Conservation (phyloP, 768 basidiomycete genomes). For the Tylopilus subfusipes region DNA sequence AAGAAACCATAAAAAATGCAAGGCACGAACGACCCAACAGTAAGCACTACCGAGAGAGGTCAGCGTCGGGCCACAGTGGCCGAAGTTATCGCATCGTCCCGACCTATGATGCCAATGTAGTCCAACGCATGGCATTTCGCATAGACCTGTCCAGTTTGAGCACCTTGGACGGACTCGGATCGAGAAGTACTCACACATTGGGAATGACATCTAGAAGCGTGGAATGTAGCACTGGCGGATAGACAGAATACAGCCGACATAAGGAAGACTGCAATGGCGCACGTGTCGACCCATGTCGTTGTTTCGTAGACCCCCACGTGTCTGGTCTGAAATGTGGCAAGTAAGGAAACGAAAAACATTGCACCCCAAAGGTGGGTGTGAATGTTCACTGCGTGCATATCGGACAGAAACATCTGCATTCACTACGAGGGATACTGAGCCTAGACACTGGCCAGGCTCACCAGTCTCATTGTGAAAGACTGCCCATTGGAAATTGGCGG, state of each 20-base stretch:
- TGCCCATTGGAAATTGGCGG: constrained; percentile 27
- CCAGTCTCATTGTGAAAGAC: constrained; percentile 81
- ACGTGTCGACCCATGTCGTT: constrained; percentile 58
- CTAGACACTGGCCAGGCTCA: constrained; percentile 24
- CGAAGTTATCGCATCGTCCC: constrained; percentile 13
- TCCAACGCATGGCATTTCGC: constrained; percentile 62
- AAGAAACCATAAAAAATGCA: constrained; percentile 76
- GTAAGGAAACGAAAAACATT: constrained; percentile 53
- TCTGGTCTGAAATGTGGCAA: constrained; percentile 49
- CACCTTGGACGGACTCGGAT: background rate
- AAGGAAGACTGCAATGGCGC: constrained; percentile 63
- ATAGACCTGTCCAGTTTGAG: constrained; percentile 45
- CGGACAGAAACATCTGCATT: constrained; percentile 5
- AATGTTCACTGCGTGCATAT: constrained; percentile 64
- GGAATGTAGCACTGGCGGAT: constrained; percentile 66
- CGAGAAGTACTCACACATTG: constrained; percentile 44
- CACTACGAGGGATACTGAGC: background rate
- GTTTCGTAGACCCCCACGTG: constrained; percentile 50
- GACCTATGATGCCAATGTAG: constrained; percentile 77
- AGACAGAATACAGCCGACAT: constrained; percentile 72
- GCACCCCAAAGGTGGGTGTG: constrained; percentile 77
- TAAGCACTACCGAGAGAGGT: constrained; percentile 44
- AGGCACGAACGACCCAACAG: constrained; percentile 76
- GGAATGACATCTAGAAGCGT: constrained; percentile 73
- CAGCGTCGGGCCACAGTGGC: background rate